Evolutionary conservation across 805 yeast species (phyloP), one percentile per base, ranked within the genome.

Genomic region (Kodamaea nitidulidarum): DNA sequence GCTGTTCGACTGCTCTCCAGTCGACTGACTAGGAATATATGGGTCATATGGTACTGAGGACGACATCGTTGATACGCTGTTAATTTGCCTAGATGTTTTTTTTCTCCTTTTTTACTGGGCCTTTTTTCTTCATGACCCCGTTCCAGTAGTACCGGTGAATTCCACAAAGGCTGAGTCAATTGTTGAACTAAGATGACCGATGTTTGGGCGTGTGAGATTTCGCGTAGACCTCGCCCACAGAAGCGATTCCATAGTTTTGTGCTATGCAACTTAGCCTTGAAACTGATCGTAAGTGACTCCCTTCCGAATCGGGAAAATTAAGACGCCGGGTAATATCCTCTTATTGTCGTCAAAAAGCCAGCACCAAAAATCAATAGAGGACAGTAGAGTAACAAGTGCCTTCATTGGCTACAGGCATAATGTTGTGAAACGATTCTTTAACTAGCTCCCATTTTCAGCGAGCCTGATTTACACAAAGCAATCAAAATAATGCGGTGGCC

Each of bases 11-110:
- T 71, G 78, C 42, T 71, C 75, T 32, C 75, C 80, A 27, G 72
- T 63, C 32, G 68, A 56, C 53, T 76, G 75, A 44, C 81, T 75
- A 37, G 91, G 91, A 47, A 82, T 80, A 55, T 82, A 86, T 55
- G 95, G 95, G 60, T 86, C 95, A 59, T 86, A 85, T 41, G 95
- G 95, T 36, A 78, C 84, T 28, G 87, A 76, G 15, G 88, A 81
- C 14, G 88, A 78, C 91, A 84, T 84, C 38, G 15, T 51, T 11
- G 21, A 6, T 28, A 29, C 28, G 32, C 27, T 31, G 29, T 35
- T 34, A 41, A 30, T 6, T 30, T 30, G 32, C 32, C 34, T 37
- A 10, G 35, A 22, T 37, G 32, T 30, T 42, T 42, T 42, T 42
- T 34, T 35, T 31, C 32, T 21, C 36, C 38, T 38, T 40, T 37